Conservation (phyloP, 192 early-diverging fungal genomes). For the Paraglomus brasilianum region DNA sequence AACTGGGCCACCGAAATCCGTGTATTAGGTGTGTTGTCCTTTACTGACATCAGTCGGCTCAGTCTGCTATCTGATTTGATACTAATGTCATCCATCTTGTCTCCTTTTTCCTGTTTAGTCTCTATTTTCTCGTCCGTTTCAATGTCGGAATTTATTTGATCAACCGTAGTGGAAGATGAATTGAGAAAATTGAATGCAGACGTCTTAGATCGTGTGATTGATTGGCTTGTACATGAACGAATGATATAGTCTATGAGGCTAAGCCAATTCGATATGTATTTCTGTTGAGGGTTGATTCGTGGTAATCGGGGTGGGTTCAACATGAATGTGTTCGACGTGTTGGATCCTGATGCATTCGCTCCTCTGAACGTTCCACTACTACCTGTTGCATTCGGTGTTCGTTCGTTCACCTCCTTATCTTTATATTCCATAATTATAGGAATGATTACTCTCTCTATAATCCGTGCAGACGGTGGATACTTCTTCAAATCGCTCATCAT, state of each 20-base stretch:
- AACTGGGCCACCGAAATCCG: constrained; percentile 39
- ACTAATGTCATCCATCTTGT: constrained; percentile 6
- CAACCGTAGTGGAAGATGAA: background rate
- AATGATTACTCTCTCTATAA: constrained; percentile 51
- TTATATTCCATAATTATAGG: constrained; percentile 53
- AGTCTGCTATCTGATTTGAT: constrained; percentile 18
- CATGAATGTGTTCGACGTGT: constrained; percentile 23
- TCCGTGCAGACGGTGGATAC: constrained; percentile 39
- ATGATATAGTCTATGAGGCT: constrained; percentile 16
- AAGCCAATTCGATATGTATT: constrained; percentile 17
- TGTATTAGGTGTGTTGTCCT: background rate
- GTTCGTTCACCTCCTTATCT: constrained; percentile 37
- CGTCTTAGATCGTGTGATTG: constrained; percentile 11
- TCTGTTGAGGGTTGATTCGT: constrained; percentile 29
- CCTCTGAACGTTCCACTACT: constrained; percentile 35
- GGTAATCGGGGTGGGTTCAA: constrained; percentile 32
- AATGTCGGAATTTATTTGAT: background rate
- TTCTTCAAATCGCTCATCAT: constrained; percentile 47
- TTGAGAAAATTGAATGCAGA: background rate
- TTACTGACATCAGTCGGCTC: constrained; percentile 15
- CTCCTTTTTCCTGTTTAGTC: constrained; percentile 27
- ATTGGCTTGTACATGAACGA: constrained; percentile 13
- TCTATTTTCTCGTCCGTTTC: background rate
- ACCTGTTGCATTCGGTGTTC: constrained; percentile 27
- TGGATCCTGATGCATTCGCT: constrained; percentile 29